A percentile compares a stretch with the other conserved stretches of the same genome.
Evolutionary conservation across 2,329 filamentous ascomycete species (phyloP).

Genomic region (Cylindrodendrum hubeiense): DNA sequence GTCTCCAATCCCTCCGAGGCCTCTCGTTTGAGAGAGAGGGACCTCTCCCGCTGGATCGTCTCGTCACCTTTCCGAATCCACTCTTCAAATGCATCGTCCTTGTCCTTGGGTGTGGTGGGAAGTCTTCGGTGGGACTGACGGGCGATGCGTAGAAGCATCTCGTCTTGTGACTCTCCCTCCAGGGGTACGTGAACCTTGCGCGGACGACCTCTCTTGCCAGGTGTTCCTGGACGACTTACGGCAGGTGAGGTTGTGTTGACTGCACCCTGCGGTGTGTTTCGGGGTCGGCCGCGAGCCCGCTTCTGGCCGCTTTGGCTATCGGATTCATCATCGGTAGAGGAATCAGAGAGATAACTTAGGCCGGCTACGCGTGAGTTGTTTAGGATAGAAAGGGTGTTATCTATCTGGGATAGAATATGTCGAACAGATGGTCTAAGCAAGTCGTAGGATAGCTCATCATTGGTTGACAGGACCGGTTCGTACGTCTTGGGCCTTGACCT

Average conservation of each 20-base stretch:
- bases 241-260: slow-evolving; percentile 26
- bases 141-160: slow-evolving; percentile 63
- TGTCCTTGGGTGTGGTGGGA: slow-evolving; percentile 40
- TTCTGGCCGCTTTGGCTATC: slow-evolving; percentile 45
- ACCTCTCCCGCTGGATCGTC: slow-evolving; percentile 32
- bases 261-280: slow-evolving; percentile 23
- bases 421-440: slow-evolving; percentile 77
- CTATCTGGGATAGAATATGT: slow-evolving; percentile 78
- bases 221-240: slow-evolving; percentile 17
- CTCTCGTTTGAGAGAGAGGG: slow-evolving; percentile 29
- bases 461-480: slow-evolving; percentile 70
- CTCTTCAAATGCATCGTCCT: slow-evolving; percentile 50
- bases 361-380: slow-evolving; percentile 73
- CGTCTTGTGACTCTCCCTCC: slow-evolving; percentile 59
- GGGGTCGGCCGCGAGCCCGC: slow-evolving; percentile 45
- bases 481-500: slow-evolving; percentile 43
- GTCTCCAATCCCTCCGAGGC: slow-evolving; percentile 32
- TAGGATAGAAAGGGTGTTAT: slow-evolving; percentile 76
- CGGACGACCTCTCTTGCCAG: slow-evolving; percentile 53
- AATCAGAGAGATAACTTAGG: slow-evolving; percentile 54
- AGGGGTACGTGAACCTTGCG: slow-evolving; percentile 53
- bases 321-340: slow-evolving; percentile 53
- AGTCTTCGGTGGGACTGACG: slow-evolving; percentile 52
- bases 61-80: slow-evolving; percentile 50
- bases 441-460: slow-evolving; percentile 76